Evolutionary conservation across 2,329 filamentous ascomycete species (phyloP).

Genomic region (Zasmidium angulare): DNA sequence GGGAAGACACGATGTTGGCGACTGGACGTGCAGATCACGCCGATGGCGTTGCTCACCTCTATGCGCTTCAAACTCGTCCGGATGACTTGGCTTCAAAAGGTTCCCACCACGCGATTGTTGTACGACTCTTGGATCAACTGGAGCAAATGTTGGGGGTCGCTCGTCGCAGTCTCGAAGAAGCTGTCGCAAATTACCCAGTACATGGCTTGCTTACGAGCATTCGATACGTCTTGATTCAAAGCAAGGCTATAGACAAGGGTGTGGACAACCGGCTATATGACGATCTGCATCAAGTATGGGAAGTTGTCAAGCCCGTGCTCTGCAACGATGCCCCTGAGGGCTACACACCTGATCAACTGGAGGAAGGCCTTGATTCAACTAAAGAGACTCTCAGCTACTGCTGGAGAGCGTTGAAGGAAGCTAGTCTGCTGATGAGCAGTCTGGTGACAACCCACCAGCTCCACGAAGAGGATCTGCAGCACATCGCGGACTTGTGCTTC

Average conservation of each 20-base stretch:
- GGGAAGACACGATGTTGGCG: constrained; percentile 58
- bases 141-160: constrained; percentile 65
- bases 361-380: constrained; percentile 70
- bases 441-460: constrained; percentile 7
- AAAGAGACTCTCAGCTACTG: constrained; percentile 93
- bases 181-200: constrained; percentile 50
- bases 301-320: constrained; percentile 70
- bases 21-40: constrained; percentile 89
- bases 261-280: constrained; percentile 1
- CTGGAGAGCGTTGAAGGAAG: constrained; percentile 92
- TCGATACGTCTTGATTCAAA: constrained; percentile 36
- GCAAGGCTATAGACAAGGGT: not conserved
- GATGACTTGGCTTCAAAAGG: not conserved
- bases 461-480: constrained; percentile 3
- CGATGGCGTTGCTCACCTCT: constrained; percentile 80
- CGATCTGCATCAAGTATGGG: constrained; percentile 70
- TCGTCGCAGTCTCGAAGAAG: constrained; percentile 63
- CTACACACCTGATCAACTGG: constrained; percentile 74
- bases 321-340: constrained; percentile 96
- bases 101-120: constrained; percentile 53
- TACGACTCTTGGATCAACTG: constrained; percentile 59
- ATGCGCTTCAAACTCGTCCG: constrained; percentile 52
- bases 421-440: constrained; percentile 60
- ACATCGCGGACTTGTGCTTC: constrained; percentile 63
- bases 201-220: constrained; percentile 41